These are phyloP conservation scores for Rhododendron ferrugineum DNA, from an alignment of 148 eudicot species.

Conservation along the genomic window DNA sequence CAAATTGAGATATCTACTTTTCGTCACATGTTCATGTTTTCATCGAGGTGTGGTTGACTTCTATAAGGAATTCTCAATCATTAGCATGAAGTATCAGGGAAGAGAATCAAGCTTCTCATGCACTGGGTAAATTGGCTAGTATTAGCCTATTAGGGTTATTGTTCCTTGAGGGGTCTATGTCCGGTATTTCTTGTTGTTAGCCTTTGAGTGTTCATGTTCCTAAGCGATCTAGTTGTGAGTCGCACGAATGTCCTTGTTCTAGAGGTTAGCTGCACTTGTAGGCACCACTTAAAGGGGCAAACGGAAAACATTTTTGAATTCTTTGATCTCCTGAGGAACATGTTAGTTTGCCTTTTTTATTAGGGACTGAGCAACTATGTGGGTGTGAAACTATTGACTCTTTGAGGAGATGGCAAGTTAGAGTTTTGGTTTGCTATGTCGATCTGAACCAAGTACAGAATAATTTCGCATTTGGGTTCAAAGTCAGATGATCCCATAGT, in stretches of 20 bases:
- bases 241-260: neutral
- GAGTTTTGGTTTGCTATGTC: neutral
- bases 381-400: neutral
- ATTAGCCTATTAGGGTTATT: neutral
- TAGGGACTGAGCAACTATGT: neutral
- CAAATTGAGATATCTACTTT: neutral
- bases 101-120: neutral
- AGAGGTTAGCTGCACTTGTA: neutral
- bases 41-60: neutral
- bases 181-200: neutral
- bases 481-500: neutral
- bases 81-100: neutral
- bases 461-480: neutral
- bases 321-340: neutral
- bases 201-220: neutral
- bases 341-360: neutral
- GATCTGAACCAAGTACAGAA: neutral
- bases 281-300: neutral
- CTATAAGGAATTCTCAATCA: neutral
- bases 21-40: neutral
- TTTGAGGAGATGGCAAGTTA: neutral
- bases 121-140: neutral
- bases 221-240: neutral
- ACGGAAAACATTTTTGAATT: neutral
- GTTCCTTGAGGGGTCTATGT: neutral